A percentile compares a stretch with the other conserved stretches of the same genome.
Evolutionary conservation across 208 protist genomes (phyloP).

Genomic region (Sergeia podlipaevii): DNA sequence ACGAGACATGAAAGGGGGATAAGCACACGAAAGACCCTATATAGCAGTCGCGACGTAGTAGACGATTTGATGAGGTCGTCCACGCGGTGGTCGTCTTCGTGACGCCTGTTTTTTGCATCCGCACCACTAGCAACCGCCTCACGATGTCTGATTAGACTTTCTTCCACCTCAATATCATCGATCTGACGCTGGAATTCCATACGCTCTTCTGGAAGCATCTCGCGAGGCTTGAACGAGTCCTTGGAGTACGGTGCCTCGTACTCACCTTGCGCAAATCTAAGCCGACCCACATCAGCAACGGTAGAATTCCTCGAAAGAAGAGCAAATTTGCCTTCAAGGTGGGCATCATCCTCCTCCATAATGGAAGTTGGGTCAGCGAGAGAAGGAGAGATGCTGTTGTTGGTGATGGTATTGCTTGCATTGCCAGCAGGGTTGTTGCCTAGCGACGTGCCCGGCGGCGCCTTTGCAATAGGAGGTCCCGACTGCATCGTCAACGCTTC

Average conservation of each 20-base stretch:
- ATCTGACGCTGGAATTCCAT: constrained; percentile 2
- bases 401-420: no score
- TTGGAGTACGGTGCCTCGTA: constrained; percentile 20
- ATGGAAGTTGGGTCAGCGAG: background rate
- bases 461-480: no score
- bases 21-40: background rate
- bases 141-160: background rate
- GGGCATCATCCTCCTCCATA: background rate
- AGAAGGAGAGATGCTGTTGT: no score
- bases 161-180: constrained; percentile 15
- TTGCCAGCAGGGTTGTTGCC: no score
- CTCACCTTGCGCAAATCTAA: constrained; percentile 18
- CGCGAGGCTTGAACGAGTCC: background rate
- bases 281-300: constrained; percentile 15
- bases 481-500: no score
- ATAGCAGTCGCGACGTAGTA: background rate
- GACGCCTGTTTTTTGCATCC: no score
- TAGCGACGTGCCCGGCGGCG: no score
- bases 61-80: background rate
- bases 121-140: background rate
- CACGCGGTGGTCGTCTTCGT: no score
- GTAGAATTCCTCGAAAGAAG: constrained; percentile 4
- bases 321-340: constrained; percentile 7
- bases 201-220: constrained; percentile 2
- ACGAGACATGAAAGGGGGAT: background rate